Percentiles rank a stretch among this genome's conserved stretches.
phyloP scores from a whole-genome alignment of 164 flowering plant species.

The Stephania cephalantha region DNA sequence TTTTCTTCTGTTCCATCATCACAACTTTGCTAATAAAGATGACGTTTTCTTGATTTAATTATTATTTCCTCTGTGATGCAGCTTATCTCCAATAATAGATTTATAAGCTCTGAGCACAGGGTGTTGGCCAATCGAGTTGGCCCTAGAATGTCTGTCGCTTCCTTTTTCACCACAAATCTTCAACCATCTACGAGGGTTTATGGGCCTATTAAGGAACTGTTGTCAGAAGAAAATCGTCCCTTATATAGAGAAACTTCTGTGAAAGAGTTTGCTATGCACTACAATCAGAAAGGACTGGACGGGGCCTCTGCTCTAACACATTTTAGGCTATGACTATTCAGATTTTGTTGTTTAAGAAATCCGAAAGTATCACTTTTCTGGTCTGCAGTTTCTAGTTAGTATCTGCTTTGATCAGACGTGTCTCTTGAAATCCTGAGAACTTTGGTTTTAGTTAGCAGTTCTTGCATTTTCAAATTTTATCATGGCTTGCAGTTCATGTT shows the following conservation, averaged over 20 bases:
- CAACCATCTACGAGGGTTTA: slow-evolving; percentile 8
- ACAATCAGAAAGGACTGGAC: background rate
- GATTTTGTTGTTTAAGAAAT: background rate
- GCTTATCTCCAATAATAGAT: slow-evolving; percentile 37
- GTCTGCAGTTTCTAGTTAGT: background rate
- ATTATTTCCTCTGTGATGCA: slow-evolving; percentile 14
- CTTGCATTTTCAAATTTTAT: too few relatives aligned
- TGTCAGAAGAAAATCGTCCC: slow-evolving; percentile 32
- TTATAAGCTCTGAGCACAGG: slow-evolving; percentile 32
- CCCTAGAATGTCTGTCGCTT: slow-evolving; percentile 37
- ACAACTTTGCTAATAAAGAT: background rate
- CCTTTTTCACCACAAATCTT: slow-evolving; percentile 20
- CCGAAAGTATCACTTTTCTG: background rate
- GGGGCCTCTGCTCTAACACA: slow-evolving; percentile 3
- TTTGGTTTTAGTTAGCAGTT: too few relatives aligned
- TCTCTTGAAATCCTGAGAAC: too few relatives aligned
- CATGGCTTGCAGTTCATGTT: too few relatives aligned
- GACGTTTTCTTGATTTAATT: background rate
- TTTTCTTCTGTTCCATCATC: too few relatives aligned
- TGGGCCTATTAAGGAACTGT: slow-evolving; percentile 38
- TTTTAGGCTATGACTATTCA: background rate
- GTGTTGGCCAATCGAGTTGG: slow-evolving; percentile 25
- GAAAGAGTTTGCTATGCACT: slow-evolving; percentile 16
- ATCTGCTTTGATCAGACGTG: background rate
- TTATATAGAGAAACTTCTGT: slow-evolving; percentile 25